A percentile compares a stretch with the other conserved stretches of the same genome.
Conservation (phyloP, 345 rosid genomes). For the Salix udensis region DNA sequence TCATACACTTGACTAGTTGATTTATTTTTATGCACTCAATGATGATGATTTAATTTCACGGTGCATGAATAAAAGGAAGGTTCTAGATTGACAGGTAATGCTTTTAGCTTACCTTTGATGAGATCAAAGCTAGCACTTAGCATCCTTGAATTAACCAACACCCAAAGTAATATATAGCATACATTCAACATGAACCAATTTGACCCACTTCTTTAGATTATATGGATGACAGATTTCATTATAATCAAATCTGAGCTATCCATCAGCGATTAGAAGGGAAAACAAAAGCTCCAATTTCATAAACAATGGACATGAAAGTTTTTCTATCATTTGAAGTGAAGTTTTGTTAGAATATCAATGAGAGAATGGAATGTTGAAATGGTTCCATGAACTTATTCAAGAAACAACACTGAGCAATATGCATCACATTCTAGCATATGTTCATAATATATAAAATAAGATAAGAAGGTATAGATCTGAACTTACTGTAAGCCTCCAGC, state of each 20-base stretch:
- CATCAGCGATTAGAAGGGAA: background rate
- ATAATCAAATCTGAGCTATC: background rate
- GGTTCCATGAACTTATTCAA: background rate
- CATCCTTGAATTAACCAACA: background rate
- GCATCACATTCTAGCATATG: background rate
- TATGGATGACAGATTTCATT: background rate
- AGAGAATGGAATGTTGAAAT: background rate
- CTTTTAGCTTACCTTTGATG: background rate
- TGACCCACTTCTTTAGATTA: background rate
- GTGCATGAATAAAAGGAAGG: background rate
- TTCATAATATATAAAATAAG: background rate
- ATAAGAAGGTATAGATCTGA: slow-evolving; percentile 6
- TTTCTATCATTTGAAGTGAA: background rate
- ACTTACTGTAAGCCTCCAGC: slow-evolving; percentile 93
- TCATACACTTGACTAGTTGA: background rate
- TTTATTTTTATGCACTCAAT: background rate
- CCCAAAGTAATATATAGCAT: background rate
- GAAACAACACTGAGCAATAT: background rate
- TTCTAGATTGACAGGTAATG: background rate
- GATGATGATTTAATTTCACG: background rate
- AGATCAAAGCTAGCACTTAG: background rate
- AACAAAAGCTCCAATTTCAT: background rate
- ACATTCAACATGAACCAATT: background rate
- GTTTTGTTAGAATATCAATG: background rate
- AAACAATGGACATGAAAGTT: background rate